A percentile compares a stretch with the other conserved stretches of the same genome.
These are phyloP conservation scores for Epichloe brachyelytri DNA, from an alignment of 2,329 filamentous ascomycete species.

Conservation along the genomic window DNA sequence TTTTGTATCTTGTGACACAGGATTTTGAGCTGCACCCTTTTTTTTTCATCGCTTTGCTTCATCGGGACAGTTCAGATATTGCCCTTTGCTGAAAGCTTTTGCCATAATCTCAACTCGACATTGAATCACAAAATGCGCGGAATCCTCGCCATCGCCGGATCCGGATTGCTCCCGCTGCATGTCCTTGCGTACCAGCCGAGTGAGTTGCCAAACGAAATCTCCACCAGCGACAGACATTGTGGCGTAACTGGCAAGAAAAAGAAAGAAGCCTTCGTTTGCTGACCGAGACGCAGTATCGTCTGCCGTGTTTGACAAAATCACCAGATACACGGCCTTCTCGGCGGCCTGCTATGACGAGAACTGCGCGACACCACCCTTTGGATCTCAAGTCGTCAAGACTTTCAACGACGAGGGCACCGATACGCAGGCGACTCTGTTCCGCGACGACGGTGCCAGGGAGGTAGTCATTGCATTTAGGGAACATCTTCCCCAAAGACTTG, in stretches of 20 bases:
- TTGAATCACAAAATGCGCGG: not conserved
- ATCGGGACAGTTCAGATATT: no score
- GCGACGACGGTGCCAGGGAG: not conserved
- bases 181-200: not conserved
- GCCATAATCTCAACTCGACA: not conserved
- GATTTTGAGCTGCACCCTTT: no score
- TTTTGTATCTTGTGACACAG: no score
- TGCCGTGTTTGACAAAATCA: constrained; percentile 1
- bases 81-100: no score
- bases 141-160: not conserved
- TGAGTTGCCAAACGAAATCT: not conserved
- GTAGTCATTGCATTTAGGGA: constrained; percentile 3
- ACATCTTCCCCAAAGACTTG: not conserved
- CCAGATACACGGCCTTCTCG: not conserved
- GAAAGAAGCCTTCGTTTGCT: not conserved
- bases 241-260: no score
- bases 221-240: no score
- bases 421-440: constrained; percentile 3
- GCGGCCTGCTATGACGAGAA: not conserved
- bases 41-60: no score
- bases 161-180: not conserved
- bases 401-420: not conserved
- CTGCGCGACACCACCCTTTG: not conserved
- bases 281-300: not conserved
- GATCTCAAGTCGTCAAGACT: not conserved